A percentile compares a stretch with the other conserved stretches of the same genome.
phyloP scores from a whole-genome alignment of 2,329 filamentous ascomycete genomes.

The Cercospora citrullina region DNA sequence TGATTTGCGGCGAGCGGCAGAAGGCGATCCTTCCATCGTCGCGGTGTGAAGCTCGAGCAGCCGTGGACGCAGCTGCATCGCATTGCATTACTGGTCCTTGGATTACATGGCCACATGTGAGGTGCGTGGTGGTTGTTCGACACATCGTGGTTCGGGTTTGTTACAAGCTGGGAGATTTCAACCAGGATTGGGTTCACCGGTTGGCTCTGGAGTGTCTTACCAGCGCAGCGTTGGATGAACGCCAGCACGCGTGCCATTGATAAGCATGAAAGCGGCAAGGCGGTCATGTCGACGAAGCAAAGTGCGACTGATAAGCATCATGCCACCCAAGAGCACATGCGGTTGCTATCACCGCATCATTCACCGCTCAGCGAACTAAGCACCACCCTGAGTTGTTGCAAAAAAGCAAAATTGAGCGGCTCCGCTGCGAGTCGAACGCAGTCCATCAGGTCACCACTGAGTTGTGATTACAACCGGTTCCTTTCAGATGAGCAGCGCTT shows the following conservation, averaged over 20 bases:
- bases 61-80: conserved; percentile 3
- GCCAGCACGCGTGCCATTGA: not conserved
- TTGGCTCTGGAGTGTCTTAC: not conserved
- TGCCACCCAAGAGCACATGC: not conserved
- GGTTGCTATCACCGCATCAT: not conserved
- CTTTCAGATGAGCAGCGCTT: not conserved
- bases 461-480: not conserved
- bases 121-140: conserved; percentile 21
- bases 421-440: not conserved
- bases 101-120: conserved; percentile 26
- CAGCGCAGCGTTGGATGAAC: not conserved
- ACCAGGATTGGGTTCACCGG: not conserved
- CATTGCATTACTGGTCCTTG: conserved; percentile 24
- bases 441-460: not conserved
- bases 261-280: not conserved
- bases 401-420: not conserved
- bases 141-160: conserved; percentile 18
- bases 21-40: conserved; percentile 19
- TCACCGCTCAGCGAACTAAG: not conserved
- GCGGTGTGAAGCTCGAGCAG: conserved; percentile 11
- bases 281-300: not conserved
- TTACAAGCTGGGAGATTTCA: not conserved
- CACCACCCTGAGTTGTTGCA: not conserved
- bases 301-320: not conserved
- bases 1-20: conserved; percentile 13